These are phyloP conservation scores for Ceratocystis huliohia DNA, from an alignment of 2,329 filamentous ascomycete species.

Conservation along the genomic window DNA sequence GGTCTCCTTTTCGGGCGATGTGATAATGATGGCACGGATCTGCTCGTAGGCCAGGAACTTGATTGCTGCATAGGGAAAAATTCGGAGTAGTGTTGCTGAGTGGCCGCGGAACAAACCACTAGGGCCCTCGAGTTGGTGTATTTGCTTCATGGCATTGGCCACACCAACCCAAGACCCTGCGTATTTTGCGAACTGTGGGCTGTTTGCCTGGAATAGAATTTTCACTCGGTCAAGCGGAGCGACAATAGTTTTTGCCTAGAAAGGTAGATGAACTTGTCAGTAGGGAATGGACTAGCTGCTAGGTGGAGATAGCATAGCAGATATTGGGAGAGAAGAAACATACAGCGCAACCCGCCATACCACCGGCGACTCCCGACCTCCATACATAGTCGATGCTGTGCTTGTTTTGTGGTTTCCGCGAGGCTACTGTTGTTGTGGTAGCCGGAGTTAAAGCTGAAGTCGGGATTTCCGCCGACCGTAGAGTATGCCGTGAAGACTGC, in stretches of 20 bases:
- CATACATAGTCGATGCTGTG: conserved; percentile 73
- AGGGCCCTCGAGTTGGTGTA: conserved; percentile 61
- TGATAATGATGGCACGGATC: conserved; percentile 69
- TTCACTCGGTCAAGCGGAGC: conserved; percentile 95
- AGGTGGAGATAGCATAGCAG: background rate
- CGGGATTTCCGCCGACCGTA: background rate
- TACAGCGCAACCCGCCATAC: conserved; percentile 84
- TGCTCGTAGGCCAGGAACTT: conserved; percentile 98
- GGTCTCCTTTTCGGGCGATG: conserved; percentile 61
- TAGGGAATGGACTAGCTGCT: background rate
- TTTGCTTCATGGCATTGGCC: conserved; percentile 68
- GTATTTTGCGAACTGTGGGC: conserved; percentile 88
- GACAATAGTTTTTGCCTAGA: conserved; percentile 83
- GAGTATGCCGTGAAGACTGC: conserved; percentile 1
- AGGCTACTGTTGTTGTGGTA: conserved; percentile 16
- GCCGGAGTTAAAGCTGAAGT: background rate
- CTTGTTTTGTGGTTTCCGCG: conserved; percentile 37
- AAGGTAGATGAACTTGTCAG: conserved; percentile 21
- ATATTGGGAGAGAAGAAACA: conserved; percentile 26
- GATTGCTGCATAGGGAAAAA: conserved; percentile 95
- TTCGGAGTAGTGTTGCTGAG: conserved; percentile 81
- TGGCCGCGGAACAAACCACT: conserved; percentile 82
- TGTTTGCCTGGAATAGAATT: conserved; percentile 93
- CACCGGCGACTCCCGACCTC: conserved; percentile 74
- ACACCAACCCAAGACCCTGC: conserved; percentile 79